phyloP scores from a whole-genome alignment of 2,329 filamentous ascomycete genomes.

The Xylariaceae sp. region DNA sequence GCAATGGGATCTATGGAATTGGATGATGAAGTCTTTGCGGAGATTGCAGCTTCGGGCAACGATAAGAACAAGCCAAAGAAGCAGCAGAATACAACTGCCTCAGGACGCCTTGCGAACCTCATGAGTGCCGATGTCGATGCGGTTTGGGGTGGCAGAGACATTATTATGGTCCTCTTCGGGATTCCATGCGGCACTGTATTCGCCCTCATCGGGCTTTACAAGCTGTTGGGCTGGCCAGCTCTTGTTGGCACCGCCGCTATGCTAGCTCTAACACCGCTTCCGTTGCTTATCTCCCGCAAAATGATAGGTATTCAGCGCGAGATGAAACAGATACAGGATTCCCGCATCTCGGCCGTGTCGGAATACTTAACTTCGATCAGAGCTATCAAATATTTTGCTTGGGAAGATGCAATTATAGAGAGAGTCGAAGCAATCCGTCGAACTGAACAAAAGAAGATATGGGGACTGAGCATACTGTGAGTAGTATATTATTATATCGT shows the following conservation, averaged over 20 bases:
- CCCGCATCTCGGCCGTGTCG: conserved; percentile 62
- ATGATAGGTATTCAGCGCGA: conserved; percentile 59
- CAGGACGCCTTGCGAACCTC: conserved; percentile 60
- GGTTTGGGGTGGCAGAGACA: conserved; percentile 58
- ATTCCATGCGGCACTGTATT: conserved; percentile 55
- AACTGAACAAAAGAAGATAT: conserved; percentile 61
- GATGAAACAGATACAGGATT: conserved; percentile 63
- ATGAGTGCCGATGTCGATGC: conserved; percentile 66
- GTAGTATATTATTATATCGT: conserved; percentile 31
- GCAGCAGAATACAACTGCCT: conserved; percentile 50
- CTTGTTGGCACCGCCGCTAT: conserved; percentile 59
- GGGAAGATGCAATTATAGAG: conserved; percentile 61
- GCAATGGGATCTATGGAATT: conserved; percentile 63
- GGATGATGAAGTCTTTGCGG: conserved; percentile 59
- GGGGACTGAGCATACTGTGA: conserved; percentile 58
- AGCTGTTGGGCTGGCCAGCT: conserved; percentile 62
- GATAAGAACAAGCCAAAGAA: conserved; percentile 37
- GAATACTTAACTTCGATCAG: conserved; percentile 65
- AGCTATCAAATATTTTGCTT: conserved; percentile 67
- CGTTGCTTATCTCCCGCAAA: conserved; percentile 54
- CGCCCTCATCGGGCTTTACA: conserved; percentile 59
- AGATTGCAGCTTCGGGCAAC: conserved; percentile 38
- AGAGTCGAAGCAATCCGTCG: conserved; percentile 57
- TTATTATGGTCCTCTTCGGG: conserved; percentile 54
- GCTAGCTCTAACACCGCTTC: conserved; percentile 56